Percentiles rank a stretch among this genome's conserved stretches.
These are phyloP conservation scores for Trypethelium eluteriae DNA, from an alignment of 495 filamentous ascomycete species.

Conservation along the genomic window DNA sequence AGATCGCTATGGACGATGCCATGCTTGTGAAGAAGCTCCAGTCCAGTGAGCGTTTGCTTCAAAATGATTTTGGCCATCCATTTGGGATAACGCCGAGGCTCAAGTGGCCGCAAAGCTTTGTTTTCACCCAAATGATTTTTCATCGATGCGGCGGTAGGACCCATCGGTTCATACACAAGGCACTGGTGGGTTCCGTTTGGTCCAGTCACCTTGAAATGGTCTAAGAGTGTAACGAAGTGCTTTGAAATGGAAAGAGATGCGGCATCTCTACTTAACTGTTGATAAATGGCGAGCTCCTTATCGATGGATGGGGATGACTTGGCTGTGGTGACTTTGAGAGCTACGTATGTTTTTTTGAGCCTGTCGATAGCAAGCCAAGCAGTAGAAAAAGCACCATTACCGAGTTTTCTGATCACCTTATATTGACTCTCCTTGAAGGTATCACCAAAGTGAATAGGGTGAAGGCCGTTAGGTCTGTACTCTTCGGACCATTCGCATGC, in stretches of 20 bases:
- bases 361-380: slow-evolving; percentile 40
- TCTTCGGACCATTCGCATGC: slow-evolving; percentile 8
- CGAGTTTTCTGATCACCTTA: slow-evolving; percentile 39
- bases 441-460: slow-evolving; percentile 39
- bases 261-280: background rate
- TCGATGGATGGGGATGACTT: background rate
- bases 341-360: slow-evolving; percentile 1
- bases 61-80: slow-evolving; percentile 4
- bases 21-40: background rate
- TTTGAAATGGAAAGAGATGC: background rate
- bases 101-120: background rate
- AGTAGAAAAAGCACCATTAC: slow-evolving; percentile 40
- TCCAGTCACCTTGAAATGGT: slow-evolving; percentile 31
- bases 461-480: slow-evolving; percentile 41
- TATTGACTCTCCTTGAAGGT: slow-evolving; percentile 33
- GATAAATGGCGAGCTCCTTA: background rate
- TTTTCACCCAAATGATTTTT: background rate
- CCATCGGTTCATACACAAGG: slow-evolving; percentile 36
- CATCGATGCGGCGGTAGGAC: slow-evolving; percentile 14
- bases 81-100: background rate
- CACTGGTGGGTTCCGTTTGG: slow-evolving; percentile 28
- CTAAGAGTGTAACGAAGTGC: slow-evolving; percentile 31
- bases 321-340: background rate
- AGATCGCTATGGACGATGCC: background rate
- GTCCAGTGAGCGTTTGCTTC: background rate